These are phyloP conservation scores for Phaffia australis DNA, from an alignment of 768 basidiomycete genomes.

Conservation along the genomic window DNA sequence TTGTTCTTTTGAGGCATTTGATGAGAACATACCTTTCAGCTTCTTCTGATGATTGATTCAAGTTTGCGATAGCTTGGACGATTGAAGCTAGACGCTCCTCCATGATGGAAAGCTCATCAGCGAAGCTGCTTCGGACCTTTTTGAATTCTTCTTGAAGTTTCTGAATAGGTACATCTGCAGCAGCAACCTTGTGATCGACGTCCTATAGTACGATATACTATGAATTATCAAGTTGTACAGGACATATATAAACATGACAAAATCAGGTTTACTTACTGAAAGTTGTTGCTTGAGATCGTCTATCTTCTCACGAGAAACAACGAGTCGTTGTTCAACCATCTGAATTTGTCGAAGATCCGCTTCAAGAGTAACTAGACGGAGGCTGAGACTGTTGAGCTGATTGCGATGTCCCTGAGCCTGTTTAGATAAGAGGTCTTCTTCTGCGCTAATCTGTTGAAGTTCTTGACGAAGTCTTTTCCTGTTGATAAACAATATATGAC, in stretches of 20 bases:
- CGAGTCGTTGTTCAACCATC: slow-evolving; percentile 30
- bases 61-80: slow-evolving; percentile 5
- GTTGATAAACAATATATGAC: not conserved
- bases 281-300: slow-evolving; percentile 63
- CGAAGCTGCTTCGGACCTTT: slow-evolving; percentile 7
- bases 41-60: not conserved
- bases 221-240: too few relatives aligned
- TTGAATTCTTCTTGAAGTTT: slow-evolving; percentile 28
- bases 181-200: slow-evolving; percentile 27
- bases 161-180: slow-evolving; percentile 27
- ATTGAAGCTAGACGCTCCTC: slow-evolving; percentile 6
- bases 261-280: slow-evolving; percentile 36
- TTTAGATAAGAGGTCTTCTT: slow-evolving; percentile 24
- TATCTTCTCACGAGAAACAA: slow-evolving; percentile 43
- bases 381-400: slow-evolving; percentile 25
- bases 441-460: slow-evolving; percentile 14
- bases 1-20: too few relatives aligned
- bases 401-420: slow-evolving; percentile 3
- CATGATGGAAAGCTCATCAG: slow-evolving; percentile 4
- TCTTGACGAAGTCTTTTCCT: not conserved
- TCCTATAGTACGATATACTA: slow-evolving; percentile 24
- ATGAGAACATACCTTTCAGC: slow-evolving; percentile 14
- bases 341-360: slow-evolving; percentile 29
- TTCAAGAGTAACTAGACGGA: slow-evolving; percentile 25
- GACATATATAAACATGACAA: too few relatives aligned